Evolutionary conservation across 1,284 basidiomycete species (phyloP).

Genomic region (Boletus semigastroideus): DNA sequence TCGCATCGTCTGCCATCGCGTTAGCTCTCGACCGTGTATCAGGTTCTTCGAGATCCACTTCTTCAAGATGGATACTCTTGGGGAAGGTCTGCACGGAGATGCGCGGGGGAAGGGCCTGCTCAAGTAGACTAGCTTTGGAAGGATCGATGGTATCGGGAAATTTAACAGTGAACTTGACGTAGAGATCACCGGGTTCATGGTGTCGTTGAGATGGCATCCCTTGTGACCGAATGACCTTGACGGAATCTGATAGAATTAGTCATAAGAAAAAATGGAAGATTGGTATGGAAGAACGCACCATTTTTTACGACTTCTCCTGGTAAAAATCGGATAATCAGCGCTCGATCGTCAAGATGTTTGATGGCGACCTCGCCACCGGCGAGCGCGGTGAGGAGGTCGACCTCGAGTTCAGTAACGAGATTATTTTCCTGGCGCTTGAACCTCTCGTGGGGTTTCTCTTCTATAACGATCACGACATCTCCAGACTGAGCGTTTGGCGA

Average conservation of each 20-base stretch:
- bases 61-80: slow-evolving; percentile 76
- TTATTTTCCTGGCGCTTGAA: slow-evolving; percentile 96
- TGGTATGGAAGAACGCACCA: slow-evolving; percentile 50
- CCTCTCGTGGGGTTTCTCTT: slow-evolving; percentile 90
- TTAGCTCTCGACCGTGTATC: slow-evolving; percentile 73
- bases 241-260: slow-evolving; percentile 53
- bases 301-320: slow-evolving; percentile 95
- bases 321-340: slow-evolving; percentile 80
- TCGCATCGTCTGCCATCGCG: slow-evolving; percentile 58
- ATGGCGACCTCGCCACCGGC: slow-evolving; percentile 91
- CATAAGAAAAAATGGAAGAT: slow-evolving; percentile 7
- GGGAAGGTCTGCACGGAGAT: slow-evolving; percentile 67
- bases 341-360: slow-evolving; percentile 93
- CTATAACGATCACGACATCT: slow-evolving; percentile 96
- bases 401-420: slow-evolving; percentile 82
- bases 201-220: slow-evolving; percentile 99
- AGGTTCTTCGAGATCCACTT: slow-evolving; percentile 83
- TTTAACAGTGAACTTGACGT: slow-evolving; percentile 82
- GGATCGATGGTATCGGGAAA: slow-evolving; percentile 88
- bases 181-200: slow-evolving; percentile 95
- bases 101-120: slow-evolving; percentile 86
- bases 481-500: slow-evolving; percentile 88
- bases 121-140: slow-evolving; percentile 71
- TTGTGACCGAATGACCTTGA: slow-evolving; percentile 92
- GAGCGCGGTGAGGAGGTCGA: slow-evolving; percentile 93